Conservation (phyloP, 2,329 filamentous ascomycete species). For the Niveomyces coronatus region DNA sequence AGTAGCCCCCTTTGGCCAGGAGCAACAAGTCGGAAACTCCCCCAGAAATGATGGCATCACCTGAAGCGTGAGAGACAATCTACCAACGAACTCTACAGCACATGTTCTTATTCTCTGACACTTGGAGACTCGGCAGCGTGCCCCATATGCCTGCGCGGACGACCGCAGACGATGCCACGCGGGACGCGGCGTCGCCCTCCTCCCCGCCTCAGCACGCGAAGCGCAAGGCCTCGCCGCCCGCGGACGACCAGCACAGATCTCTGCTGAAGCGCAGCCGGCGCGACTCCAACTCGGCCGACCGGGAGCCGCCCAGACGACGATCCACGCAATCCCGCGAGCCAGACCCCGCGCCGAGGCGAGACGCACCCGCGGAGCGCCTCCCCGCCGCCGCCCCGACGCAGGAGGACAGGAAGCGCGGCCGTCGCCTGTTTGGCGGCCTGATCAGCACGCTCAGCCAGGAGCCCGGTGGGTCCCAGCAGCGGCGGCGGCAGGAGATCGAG, state of each 20-base stretch:
- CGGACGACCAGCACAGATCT: conserved; percentile 12
- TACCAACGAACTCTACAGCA: not conserved
- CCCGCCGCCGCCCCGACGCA: conserved; percentile 18
- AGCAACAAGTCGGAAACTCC: not conserved
- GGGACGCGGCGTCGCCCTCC: not conserved
- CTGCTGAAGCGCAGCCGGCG: conserved; percentile 18
- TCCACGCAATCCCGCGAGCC: not conserved
- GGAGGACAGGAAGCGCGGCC: conserved; percentile 77
- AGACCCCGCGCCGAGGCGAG: not conserved
- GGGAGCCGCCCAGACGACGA: conserved; percentile 7
- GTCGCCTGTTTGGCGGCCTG: conserved; percentile 75
- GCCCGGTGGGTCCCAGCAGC: conserved; percentile 48
- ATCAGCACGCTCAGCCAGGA: conserved; percentile 70
- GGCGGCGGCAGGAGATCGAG: conserved; percentile 71
- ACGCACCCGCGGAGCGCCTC: not conserved
- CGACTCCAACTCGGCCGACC: conserved; percentile 3
- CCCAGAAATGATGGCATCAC: not conserved
- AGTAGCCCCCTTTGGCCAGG: too few relatives aligned
- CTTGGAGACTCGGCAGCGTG: not conserved
- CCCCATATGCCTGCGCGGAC: not conserved
- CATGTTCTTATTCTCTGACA: not conserved
- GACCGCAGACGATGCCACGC: not conserved
- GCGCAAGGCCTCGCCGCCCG: conserved; percentile 19
- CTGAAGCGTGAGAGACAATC: conserved; percentile 1
- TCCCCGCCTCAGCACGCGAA: conserved; percentile 17